These are phyloP conservation scores for Xerocomus spinulosus DNA, from an alignment of 768 basidiomycete species.

Conservation along the genomic window DNA sequence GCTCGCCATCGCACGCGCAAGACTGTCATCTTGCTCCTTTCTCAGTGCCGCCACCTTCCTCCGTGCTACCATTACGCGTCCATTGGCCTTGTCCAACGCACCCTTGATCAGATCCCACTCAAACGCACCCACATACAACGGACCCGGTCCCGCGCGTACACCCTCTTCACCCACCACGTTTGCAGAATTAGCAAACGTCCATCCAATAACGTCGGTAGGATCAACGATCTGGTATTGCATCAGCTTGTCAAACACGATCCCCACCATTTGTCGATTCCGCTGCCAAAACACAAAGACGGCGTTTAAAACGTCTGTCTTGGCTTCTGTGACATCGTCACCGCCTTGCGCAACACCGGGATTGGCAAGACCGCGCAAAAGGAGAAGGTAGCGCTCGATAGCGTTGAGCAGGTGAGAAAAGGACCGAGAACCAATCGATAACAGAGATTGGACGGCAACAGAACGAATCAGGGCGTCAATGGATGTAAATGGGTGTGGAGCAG, in stretches of 20 bases:
- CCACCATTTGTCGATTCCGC: conserved; percentile 78
- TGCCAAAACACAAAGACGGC: conserved; percentile 79
- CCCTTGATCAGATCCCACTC: conserved; percentile 85
- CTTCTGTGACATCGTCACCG: conserved; percentile 43
- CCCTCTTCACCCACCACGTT: conserved; percentile 28
- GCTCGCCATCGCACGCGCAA: conserved; percentile 69
- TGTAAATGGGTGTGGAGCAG: conserved; percentile 45
- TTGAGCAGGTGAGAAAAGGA: conserved; percentile 98
- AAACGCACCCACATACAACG: conserved; percentile 47
- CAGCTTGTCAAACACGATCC: conserved; percentile 93
- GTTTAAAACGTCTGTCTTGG: conserved; percentile 66
- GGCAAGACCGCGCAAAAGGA: conserved; percentile 63
- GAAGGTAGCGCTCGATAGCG: conserved; percentile 91
- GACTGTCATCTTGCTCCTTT: conserved; percentile 85
- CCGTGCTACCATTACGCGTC: conserved; percentile 74
- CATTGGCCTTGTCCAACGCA: conserved; percentile 87
- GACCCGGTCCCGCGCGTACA: conserved; percentile 33
- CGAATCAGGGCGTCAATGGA: conserved; percentile 67
- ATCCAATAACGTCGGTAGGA: conserved; percentile 83
- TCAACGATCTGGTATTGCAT: conserved; percentile 99
- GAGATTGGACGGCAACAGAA: conserved; percentile 79
- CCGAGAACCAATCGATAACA: conserved; percentile 87
- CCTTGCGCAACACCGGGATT: conserved; percentile 9
- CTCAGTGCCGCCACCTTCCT: conserved; percentile 68
- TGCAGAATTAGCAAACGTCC: conserved; percentile 67